These are phyloP conservation scores for Pyrenophora seminiperda DNA, from an alignment of 2,329 filamentous ascomycete genomes.

Conservation along the genomic window DNA sequence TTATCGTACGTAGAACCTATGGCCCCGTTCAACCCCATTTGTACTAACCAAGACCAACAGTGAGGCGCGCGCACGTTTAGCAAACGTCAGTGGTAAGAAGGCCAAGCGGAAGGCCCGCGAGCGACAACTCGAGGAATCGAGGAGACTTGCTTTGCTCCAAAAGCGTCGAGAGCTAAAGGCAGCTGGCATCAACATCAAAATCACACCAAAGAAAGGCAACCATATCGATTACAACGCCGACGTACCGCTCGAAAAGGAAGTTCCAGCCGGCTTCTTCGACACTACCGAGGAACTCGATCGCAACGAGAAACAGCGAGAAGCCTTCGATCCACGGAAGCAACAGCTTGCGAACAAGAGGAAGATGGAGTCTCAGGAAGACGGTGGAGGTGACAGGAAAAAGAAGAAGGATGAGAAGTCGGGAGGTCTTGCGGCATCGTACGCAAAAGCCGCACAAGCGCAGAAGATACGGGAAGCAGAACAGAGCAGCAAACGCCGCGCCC, in stretches of 20 bases:
- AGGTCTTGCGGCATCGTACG: slow-evolving; percentile 81
- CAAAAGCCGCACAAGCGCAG: slow-evolving; percentile 92
- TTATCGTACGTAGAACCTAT: slow-evolving; percentile 62
- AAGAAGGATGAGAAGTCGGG: slow-evolving; percentile 82
- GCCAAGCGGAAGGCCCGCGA: slow-evolving; percentile 97
- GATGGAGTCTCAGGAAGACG: slow-evolving; percentile 83
- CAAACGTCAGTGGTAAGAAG: slow-evolving; percentile 98
- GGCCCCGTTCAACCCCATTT: background rate
- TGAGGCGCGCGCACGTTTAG: slow-evolving; percentile 91
- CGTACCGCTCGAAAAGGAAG: slow-evolving; percentile 94
- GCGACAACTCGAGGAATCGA: slow-evolving; percentile 91
- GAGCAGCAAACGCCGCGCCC: slow-evolving; percentile 83
- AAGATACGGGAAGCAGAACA: slow-evolving; percentile 95
- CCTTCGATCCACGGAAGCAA: slow-evolving; percentile 91
- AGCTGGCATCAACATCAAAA: slow-evolving; percentile 97
- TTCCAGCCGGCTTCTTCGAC: slow-evolving; percentile 89
- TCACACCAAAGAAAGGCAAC: slow-evolving; percentile 86
- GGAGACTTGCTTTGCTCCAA: slow-evolving; percentile 85
- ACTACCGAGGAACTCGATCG: slow-evolving; percentile 78
- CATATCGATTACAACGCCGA: slow-evolving; percentile 99
- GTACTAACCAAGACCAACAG: background rate
- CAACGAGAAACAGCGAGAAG: slow-evolving; percentile 83
- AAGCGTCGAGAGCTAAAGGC: slow-evolving; percentile 97
- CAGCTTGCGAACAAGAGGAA: slow-evolving; percentile 92
- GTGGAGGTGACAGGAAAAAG: slow-evolving; percentile 76